These are phyloP conservation scores for Scutellaria galericulata DNA, from an alignment of 257 asterid genomes.

Conservation along the genomic window DNA sequence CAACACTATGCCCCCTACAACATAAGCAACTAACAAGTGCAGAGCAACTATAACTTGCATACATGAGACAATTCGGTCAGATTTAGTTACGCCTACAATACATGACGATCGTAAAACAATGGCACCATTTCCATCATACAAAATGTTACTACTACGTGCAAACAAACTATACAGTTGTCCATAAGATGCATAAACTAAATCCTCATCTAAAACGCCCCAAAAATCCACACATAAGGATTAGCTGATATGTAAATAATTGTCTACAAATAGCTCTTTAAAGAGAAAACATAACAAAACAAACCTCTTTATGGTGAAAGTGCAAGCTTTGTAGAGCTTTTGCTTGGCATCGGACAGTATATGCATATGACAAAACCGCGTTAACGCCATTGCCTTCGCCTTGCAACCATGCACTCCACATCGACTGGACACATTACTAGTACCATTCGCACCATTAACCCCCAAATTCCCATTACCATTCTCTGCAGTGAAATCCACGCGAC, in stretches of 20 bases:
- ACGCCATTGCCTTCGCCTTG: constrained; percentile 59
- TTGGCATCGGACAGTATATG: constrained; percentile 74
- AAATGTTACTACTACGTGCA: constrained; percentile 7
- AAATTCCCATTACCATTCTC: constrained; percentile 41
- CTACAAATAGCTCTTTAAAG: not conserved
- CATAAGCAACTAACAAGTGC: not conserved
- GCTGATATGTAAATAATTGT: not conserved
- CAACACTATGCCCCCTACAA: not conserved
- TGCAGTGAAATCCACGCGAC: constrained; percentile 39
- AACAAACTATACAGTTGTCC: constrained; percentile 5
- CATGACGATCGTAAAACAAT: no score
- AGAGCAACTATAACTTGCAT: constrained; percentile 16
- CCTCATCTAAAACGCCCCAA: not conserved
- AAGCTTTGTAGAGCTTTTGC: constrained; percentile 87
- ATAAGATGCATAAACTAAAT: constrained; percentile 7
- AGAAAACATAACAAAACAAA: constrained; percentile 36
- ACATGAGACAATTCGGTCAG: not conserved
- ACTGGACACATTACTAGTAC: not conserved
- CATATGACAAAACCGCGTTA: constrained; percentile 56
- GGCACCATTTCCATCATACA: not conserved
- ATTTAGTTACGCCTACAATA: not conserved
- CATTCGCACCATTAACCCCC: constrained; percentile 37
- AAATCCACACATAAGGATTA: not conserved
- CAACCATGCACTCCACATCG: constrained; percentile 53
- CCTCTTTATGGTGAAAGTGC: constrained; percentile 79